phyloP scores from a whole-genome alignment of 768 basidiomycete species.

The Omphalotus guepiniiformis region DNA sequence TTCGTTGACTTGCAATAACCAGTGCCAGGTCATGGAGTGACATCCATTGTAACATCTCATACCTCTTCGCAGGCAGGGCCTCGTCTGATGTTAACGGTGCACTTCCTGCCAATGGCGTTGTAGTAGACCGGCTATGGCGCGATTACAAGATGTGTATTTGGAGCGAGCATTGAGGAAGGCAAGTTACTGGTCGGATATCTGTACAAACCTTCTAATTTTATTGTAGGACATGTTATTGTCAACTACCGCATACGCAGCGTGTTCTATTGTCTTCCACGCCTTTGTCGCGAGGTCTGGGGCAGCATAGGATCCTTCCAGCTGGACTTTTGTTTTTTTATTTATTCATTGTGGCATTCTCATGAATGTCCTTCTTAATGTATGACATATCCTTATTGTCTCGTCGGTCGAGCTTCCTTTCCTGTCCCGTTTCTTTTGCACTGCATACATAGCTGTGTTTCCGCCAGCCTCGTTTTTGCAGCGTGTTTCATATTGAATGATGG shows the following conservation, averaged over 20 bases:
- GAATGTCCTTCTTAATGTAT: background rate
- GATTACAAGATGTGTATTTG: constrained; percentile 64
- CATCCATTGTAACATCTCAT: constrained; percentile 56
- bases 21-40: constrained; percentile 69
- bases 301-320: background rate
- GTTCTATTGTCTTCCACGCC: background rate
- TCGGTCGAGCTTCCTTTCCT: background rate
- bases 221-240: background rate
- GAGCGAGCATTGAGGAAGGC: constrained; percentile 36
- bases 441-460: too few species aligned
- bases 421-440: background rate
- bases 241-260: background rate
- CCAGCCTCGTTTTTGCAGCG: constrained; percentile 4
- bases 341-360: background rate
- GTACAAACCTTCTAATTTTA: background rate
- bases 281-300: constrained; percentile 1
- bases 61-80: constrained; percentile 43
- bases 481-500: too few species aligned
- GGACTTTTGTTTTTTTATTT: background rate
- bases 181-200: background rate
- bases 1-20: constrained; percentile 1
- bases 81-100: constrained; percentile 27
- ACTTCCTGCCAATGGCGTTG: constrained; percentile 47
- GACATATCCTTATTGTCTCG: background rate
- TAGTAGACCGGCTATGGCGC: constrained; percentile 63